These are phyloP conservation scores for Bolboschoenus planiculmis DNA, from an alignment of 176 grass and related monocot species.

Conservation along the genomic window DNA sequence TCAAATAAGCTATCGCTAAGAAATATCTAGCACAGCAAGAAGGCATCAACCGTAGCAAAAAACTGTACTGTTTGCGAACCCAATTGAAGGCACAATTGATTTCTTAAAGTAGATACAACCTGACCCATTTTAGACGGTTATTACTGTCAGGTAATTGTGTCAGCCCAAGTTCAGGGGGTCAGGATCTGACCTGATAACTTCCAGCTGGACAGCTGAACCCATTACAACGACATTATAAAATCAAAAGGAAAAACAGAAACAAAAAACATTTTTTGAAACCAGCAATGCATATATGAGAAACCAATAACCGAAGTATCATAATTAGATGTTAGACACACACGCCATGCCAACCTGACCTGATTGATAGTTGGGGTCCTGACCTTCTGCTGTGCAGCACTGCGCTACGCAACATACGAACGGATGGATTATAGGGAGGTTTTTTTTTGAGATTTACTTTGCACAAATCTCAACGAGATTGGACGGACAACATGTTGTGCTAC, in stretches of 20 bases:
- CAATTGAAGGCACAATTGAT: not conserved
- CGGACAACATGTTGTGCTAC: no score
- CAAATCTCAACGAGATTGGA: no score
- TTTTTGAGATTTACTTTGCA: no score
- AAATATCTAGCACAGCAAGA: not conserved
- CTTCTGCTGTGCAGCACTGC: no score
- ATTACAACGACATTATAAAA: not conserved
- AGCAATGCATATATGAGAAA: not conserved
- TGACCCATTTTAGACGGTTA: not conserved
- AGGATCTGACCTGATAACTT: not conserved
- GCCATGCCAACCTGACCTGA: not conserved
- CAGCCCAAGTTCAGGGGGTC: not conserved
- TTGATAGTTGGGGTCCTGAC: no score
- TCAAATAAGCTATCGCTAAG: not conserved
- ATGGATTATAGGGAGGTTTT: no score
- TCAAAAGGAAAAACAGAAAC: not conserved
- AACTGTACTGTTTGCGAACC: not conserved
- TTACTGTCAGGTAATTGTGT: not conserved
- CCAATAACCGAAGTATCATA: not conserved
- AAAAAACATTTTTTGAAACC: not conserved
- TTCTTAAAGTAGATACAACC: not conserved
- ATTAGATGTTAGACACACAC: not conserved
- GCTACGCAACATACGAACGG: no score
- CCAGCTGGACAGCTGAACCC: not conserved
- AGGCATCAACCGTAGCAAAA: not conserved